Evolutionary conservation across 306 rosid genomes (phyloP), one percentile per base, ranked within the genome.

Genomic region (Pyrus pyrifolia): DNA sequence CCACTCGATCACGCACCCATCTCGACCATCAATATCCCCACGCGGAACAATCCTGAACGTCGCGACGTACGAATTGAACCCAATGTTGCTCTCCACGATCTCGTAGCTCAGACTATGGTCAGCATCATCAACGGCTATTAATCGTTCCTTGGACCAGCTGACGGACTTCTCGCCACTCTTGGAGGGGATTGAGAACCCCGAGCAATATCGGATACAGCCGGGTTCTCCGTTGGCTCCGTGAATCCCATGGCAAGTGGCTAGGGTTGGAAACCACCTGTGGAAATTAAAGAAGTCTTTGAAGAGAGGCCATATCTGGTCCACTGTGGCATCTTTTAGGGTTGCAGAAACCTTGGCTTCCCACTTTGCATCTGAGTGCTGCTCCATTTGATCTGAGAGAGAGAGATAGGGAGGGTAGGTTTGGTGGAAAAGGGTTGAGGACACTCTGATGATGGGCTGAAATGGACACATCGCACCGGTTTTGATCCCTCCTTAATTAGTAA

Each of bases 131-230:
- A 90, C 73, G 81, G 84, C 88, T 4, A 81, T 25, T 1, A 85
- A 76, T 73, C 87, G 79, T 78, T 88, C 91, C 77, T 82, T 84
- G 33, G 86, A 87, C 88, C 96, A 88, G 84, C 84, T 75, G 6
- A 76, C 33, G 21, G 51, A 71, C 1, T 17, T 49, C 0, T 38
- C 40, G 21, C 51, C 53, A 4, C 72, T 72, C 45, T 78, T n/a
- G n/a, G 87, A 83, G 29, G 86, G 84, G 60, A 88, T 83, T 17
- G 88, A 83, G 76, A 18, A 85, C 11, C 89, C 90, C 0, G 83
- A 74, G 27, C 93, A 85, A 83, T 63, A 85, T 42, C 96, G 60
- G 65, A 88, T 73, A 81, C 87, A 83, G n/a, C 96, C 90, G 4
- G 85, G 82, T 40, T 85, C 82, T 45, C 88, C 81, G 78, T 83